Percentiles rank a stretch among this genome's conserved stretches.
phyloP scores from a whole-genome alignment of 345 rosid genomes.

The Populus euphratica region DNA sequence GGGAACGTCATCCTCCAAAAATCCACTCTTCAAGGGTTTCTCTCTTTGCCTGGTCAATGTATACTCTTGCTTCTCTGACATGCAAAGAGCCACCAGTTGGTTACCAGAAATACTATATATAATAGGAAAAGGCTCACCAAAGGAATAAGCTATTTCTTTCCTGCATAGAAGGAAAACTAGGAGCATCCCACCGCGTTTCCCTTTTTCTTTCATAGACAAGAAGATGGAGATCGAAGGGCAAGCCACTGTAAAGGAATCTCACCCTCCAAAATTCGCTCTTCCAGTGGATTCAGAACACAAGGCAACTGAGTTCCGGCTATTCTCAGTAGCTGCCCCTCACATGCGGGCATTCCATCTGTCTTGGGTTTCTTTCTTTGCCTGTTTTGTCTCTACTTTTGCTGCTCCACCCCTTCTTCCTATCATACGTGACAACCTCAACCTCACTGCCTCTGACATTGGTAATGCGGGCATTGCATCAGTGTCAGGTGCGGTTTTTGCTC shows the following conservation, averaged over 20 bases:
- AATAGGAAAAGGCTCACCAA: neutral
- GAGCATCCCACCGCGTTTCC: neutral
- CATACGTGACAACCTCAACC: slow-evolving; percentile 74
- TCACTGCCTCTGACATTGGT: slow-evolving; percentile 83
- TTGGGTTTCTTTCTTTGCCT: slow-evolving; percentile 77
- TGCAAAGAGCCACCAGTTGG: neutral
- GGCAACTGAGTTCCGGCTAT: slow-evolving; percentile 58
- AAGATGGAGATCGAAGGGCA: neutral
- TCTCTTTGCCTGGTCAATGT: slow-evolving; percentile 70
- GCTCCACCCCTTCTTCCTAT: slow-evolving; percentile 81
- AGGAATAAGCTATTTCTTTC: neutral
- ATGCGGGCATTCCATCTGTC: slow-evolving; percentile 85
- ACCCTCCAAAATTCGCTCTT: slow-evolving; percentile 45
- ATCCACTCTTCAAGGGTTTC: slow-evolving; percentile 77
- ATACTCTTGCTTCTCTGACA: slow-evolving; percentile 27
- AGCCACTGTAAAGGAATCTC: neutral
- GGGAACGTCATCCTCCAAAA: slow-evolving; percentile 13
- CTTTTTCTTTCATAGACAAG: neutral
- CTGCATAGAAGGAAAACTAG: neutral
- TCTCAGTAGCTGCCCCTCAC: slow-evolving; percentile 70
- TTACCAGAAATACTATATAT: neutral
- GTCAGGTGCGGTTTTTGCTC: slow-evolving; percentile 75
- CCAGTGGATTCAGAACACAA: slow-evolving; percentile 83
- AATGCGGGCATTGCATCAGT: slow-evolving; percentile 87
- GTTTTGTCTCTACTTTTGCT: slow-evolving; percentile 80